These are phyloP conservation scores for Bipolaris cookei DNA, from an alignment of 2,329 filamentous ascomycete species.

Conservation along the genomic window DNA sequence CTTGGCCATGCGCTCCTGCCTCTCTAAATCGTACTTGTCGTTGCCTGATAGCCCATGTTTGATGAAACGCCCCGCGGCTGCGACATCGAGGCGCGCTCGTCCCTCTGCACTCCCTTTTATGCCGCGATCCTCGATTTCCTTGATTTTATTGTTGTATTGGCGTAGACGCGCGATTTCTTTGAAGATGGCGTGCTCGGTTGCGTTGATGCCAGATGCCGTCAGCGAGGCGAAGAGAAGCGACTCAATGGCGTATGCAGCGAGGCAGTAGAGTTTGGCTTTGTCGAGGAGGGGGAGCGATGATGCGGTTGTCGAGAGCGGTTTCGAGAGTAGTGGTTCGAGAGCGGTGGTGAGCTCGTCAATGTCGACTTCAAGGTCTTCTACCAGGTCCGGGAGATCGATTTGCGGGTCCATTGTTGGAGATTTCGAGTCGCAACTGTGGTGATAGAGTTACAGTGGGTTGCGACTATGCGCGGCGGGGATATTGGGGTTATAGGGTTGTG, in stretches of 20 bases:
- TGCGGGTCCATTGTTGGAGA: conserved; percentile 56
- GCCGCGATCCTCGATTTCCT: conserved; percentile 65
- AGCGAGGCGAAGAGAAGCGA: conserved; percentile 86
- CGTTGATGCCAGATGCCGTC: conserved; percentile 76
- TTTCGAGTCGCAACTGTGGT: background rate
- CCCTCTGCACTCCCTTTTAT: conserved; percentile 58
- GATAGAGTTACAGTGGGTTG: background rate
- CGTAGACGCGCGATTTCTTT: conserved; percentile 84
- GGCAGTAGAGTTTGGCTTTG: conserved; percentile 91
- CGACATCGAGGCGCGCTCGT: conserved; percentile 65
- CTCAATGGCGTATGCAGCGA: conserved; percentile 87
- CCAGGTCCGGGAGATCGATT: conserved; percentile 66
- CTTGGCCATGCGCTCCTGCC: conserved; percentile 45
- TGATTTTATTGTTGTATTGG: conserved; percentile 93
- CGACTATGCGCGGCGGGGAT: background rate
- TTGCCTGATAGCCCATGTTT: conserved; percentile 73
- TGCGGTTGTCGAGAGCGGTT: conserved; percentile 69
- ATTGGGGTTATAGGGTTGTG: background rate
- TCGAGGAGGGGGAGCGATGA: conserved; percentile 89
- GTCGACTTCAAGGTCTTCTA: conserved; percentile 77
- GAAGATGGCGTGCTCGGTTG: conserved; percentile 85
- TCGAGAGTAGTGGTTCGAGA: conserved; percentile 74
- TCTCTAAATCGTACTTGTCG: conserved; percentile 52
- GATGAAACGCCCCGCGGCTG: conserved; percentile 80
- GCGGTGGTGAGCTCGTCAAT: conserved; percentile 79